Percentiles rank a stretch among this genome's conserved stretches.
These are phyloP conservation scores for Rhodosporidiobolus sp. DNA, from an alignment of 768 basidiomycete species.

Conservation along the genomic window DNA sequence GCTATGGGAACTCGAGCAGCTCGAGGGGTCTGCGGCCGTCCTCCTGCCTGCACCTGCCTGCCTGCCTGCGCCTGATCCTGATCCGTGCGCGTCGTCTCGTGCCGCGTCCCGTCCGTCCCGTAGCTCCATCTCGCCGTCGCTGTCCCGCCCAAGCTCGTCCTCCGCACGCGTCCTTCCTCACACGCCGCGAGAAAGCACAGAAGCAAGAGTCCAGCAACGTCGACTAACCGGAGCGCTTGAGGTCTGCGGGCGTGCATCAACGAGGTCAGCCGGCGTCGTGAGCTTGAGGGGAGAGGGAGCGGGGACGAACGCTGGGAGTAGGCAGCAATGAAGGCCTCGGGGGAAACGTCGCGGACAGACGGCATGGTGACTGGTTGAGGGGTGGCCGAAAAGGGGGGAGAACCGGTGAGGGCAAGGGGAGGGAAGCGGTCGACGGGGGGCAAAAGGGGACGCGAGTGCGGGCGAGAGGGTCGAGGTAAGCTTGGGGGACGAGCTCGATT, in stretches of 20 bases:
- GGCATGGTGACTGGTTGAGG: slow-evolving; percentile 25
- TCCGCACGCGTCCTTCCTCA: neutral
- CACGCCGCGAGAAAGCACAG: neutral
- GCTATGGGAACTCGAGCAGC: neutral
- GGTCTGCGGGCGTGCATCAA: slow-evolving; percentile 7
- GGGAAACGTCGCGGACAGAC: slow-evolving; percentile 41
- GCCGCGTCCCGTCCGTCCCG: too few relatives aligned
- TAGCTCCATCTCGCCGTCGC: too few relatives aligned
- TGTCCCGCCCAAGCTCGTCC: too few relatives aligned
- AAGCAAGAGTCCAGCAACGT: neutral
- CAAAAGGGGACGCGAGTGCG: too few relatives aligned
- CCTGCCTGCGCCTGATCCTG: neutral
- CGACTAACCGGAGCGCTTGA: slow-evolving; percentile 44
- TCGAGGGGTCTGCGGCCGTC: neutral
- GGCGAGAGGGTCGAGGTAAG: too few relatives aligned
- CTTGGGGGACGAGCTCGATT: too few relatives aligned
- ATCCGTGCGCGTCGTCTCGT: too few relatives aligned
- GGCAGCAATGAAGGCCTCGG: slow-evolving; percentile 40
- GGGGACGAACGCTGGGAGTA: slow-evolving; percentile 38
- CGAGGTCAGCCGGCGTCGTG: neutral
- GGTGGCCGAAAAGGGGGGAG: slow-evolving; percentile 5
- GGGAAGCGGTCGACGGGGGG: neutral
- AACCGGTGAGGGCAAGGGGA: slow-evolving; percentile 30
- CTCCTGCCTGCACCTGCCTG: too few relatives aligned
- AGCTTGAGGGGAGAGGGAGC: neutral